phyloP scores from a whole-genome alignment of 106 monocot genomes.

The Posidonia australis region DNA sequence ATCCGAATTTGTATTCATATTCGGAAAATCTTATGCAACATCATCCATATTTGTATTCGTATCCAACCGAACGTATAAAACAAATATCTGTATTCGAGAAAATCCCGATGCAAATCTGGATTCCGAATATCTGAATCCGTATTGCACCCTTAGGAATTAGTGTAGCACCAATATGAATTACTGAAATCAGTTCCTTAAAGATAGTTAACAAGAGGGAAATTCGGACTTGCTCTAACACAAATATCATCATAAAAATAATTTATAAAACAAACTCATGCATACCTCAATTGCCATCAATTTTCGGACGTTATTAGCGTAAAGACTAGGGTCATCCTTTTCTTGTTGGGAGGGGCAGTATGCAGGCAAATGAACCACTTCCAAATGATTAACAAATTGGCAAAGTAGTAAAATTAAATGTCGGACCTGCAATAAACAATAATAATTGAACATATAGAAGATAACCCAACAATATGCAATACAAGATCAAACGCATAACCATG shows the following conservation, averaged over 20 bases:
- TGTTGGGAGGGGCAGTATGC: conserved; percentile 70
- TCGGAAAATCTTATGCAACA: too few relatives aligned
- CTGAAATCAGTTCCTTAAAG: not conserved
- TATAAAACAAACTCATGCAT: conserved; percentile 7
- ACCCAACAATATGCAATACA: not conserved
- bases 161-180: not conserved
- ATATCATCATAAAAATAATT: not conserved
- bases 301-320: conserved; percentile 77
- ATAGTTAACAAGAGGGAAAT: not conserved
- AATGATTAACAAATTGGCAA: conserved; percentile 82
- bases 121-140: too few relatives aligned
- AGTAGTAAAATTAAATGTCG: conserved; percentile 86
- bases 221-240: not conserved
- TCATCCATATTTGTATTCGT: too few relatives aligned
- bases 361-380: conserved; percentile 65
- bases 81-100: too few relatives aligned
- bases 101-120: too few relatives aligned
- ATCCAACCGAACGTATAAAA: too few relatives aligned
- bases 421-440: conserved; percentile 39
- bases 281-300: conserved; percentile 85
- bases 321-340: conserved; percentile 79
- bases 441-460: not conserved
- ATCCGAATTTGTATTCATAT: too few relatives aligned
- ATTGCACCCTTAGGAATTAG: too few relatives aligned
- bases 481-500: not conserved